phyloP scores from a whole-genome alignment of 371 early-diverging fungal species.

The Mucor velutinosus region DNA sequence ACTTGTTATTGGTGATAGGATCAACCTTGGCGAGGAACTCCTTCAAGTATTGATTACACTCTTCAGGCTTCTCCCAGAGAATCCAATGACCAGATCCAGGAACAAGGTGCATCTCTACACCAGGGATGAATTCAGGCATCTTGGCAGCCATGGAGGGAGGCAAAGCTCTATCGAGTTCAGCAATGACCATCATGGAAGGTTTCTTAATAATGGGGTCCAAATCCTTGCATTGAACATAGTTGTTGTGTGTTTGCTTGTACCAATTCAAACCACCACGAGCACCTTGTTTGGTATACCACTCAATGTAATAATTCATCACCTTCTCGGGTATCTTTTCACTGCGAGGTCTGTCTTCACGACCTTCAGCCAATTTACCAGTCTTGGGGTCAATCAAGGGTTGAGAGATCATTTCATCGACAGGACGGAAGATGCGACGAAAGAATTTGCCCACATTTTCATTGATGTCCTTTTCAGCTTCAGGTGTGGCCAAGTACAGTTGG shows the following conservation, averaged over 20 bases:
- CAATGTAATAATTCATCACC: conserved; percentile 44
- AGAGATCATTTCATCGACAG: conserved; percentile 13
- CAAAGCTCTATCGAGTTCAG: conserved; percentile 41
- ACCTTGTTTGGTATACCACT: conserved; percentile 32
- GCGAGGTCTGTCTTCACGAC: conserved; percentile 26
- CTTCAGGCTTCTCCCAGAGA: conserved; percentile 47
- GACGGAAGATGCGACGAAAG: conserved; percentile 38
- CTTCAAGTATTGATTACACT: conserved; percentile 34
- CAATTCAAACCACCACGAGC: conserved; percentile 47
- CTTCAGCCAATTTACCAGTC: conserved; percentile 27
- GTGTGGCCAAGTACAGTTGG: conserved; percentile 48
- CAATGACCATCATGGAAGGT: conserved; percentile 46
- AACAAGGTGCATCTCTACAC: conserved; percentile 35
- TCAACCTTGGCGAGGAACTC: conserved; percentile 36
- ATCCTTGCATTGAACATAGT: conserved; percentile 45
- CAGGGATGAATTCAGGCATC: conserved; percentile 37
- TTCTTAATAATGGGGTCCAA: conserved; percentile 39
- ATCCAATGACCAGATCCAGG: conserved; percentile 51
- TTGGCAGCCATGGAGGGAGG: conserved; percentile 41
- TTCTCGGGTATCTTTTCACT: conserved; percentile 31
- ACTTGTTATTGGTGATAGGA: conserved; percentile 15
- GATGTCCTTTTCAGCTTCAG: conserved; percentile 46
- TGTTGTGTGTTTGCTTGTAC: conserved; percentile 44
- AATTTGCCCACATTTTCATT: conserved; percentile 36
- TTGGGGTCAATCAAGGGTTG: conserved; percentile 26